These are phyloP conservation scores for Galerina marginata DNA, from an alignment of 768 basidiomycete genomes.

Conservation along the genomic window DNA sequence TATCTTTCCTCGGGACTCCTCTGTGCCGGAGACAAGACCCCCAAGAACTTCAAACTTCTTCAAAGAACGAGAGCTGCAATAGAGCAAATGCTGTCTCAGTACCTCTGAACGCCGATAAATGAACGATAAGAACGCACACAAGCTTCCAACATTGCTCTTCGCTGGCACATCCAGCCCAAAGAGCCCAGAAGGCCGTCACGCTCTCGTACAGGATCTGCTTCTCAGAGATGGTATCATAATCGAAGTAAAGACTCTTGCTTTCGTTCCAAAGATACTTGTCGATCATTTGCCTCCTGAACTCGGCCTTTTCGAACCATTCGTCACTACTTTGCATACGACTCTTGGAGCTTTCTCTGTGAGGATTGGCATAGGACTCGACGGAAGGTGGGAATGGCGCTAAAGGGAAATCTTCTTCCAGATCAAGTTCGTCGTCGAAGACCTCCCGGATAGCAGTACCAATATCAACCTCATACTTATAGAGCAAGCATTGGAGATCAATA, in stretches of 20 bases:
- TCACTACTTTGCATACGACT: slow-evolving; percentile 72
- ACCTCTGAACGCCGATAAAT: not conserved
- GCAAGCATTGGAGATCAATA: slow-evolving; percentile 91
- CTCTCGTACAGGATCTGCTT: slow-evolving; percentile 95
- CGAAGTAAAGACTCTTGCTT: slow-evolving; percentile 91
- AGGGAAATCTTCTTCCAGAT: slow-evolving; percentile 90
- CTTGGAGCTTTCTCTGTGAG: slow-evolving; percentile 63
- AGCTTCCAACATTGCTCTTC: slow-evolving; percentile 94
- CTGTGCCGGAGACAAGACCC: slow-evolving; percentile 94
- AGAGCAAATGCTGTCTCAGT: slow-evolving; percentile 21
- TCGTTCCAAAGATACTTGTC: slow-evolving; percentile 98
- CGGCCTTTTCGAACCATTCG: slow-evolving; percentile 94
- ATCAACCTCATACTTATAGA: slow-evolving; percentile 99
- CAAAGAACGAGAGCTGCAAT: slow-evolving; percentile 75
- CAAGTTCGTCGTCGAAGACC: slow-evolving; percentile 91
- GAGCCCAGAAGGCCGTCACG: slow-evolving; percentile 94
- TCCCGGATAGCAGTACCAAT: slow-evolving; percentile 98
- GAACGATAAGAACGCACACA: slow-evolving; percentile 63
- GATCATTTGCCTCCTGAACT: slow-evolving; percentile 81
- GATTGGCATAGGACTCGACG: slow-evolving; percentile 68
- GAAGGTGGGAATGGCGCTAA: slow-evolving; percentile 92
- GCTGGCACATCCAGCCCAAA: slow-evolving; percentile 98
- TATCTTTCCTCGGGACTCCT: slow-evolving; percentile 94
- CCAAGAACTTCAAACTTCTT: slow-evolving; percentile 97
- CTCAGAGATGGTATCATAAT: slow-evolving; percentile 92